A percentile compares a stretch with the other conserved stretches of the same genome.
These are phyloP conservation scores for Penicillium expansum DNA, from an alignment of 2,329 filamentous ascomycete genomes.

Conservation along the genomic window DNA sequence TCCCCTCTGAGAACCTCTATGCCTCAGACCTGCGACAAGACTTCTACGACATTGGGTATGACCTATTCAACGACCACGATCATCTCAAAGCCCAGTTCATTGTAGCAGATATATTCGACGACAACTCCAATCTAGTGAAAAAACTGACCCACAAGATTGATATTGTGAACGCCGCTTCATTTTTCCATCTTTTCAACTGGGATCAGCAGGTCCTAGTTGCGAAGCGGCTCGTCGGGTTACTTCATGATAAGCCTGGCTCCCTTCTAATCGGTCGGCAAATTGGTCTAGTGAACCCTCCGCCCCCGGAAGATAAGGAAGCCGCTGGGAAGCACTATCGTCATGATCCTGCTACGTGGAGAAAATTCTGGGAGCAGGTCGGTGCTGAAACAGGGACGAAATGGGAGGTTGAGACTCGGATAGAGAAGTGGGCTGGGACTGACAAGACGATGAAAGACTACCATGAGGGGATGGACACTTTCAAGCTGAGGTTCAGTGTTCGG, in stretches of 20 bases:
- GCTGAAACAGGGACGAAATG: slow-evolving; percentile 50
- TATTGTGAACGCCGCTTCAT: slow-evolving; percentile 42
- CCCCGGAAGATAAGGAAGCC: slow-evolving; percentile 9
- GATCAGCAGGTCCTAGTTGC: slow-evolving; percentile 32
- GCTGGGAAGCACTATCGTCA: slow-evolving; percentile 45
- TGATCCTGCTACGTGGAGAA: slow-evolving; percentile 51
- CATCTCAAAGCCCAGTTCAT: slow-evolving; percentile 30
- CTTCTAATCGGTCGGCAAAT: slow-evolving; percentile 26
- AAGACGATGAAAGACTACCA: slow-evolving; percentile 10
- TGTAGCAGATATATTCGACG: slow-evolving; percentile 45
- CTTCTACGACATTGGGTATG: slow-evolving; percentile 60
- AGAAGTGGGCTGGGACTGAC: slow-evolving; percentile 16
- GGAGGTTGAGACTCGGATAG: slow-evolving; percentile 37
- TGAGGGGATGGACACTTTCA: slow-evolving; percentile 14
- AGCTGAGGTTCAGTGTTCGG: slow-evolving; percentile 18
- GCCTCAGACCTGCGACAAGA: slow-evolving; percentile 50
- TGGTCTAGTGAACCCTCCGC: slow-evolving; percentile 14
- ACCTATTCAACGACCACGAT: slow-evolving; percentile 59
- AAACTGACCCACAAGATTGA: slow-evolving; percentile 33
- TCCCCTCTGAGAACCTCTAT: slow-evolving; percentile 49
- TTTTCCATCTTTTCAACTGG: slow-evolving; percentile 44
- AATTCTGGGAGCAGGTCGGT: slow-evolving; percentile 56
- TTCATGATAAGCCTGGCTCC: slow-evolving; percentile 26
- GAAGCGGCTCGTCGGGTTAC: slow-evolving; percentile 32
- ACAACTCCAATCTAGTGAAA: slow-evolving; percentile 25